phyloP scores from a whole-genome alignment of 805 yeast species.

The Saturnispora sekii region DNA sequence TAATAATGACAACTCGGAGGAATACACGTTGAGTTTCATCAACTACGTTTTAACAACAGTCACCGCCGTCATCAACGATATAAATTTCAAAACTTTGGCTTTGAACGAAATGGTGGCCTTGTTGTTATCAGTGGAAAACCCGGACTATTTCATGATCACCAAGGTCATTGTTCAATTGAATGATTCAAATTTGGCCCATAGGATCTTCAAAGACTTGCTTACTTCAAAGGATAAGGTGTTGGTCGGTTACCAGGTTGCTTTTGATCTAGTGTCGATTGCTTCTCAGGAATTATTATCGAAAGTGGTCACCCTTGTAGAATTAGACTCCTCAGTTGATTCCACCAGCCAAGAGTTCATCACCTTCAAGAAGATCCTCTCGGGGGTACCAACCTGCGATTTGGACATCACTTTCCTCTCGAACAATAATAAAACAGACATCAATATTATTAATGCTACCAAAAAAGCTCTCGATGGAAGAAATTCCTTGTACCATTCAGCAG shows the following conservation, averaged over 20 bases:
- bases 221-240: conserved; percentile 31
- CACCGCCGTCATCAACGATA: conserved; percentile 47
- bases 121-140: conserved; percentile 45
- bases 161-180: conserved; percentile 85
- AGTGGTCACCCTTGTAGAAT: conserved; percentile 33
- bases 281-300: conserved; percentile 75
- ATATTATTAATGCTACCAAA: conserved; percentile 74
- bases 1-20: conserved; percentile 36
- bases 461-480: conserved; percentile 78
- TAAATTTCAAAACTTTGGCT: conserved; percentile 56
- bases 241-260: conserved; percentile 87
- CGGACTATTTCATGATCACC: conserved; percentile 77
- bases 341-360: conserved; percentile 17
- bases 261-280: conserved; percentile 86
- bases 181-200: conserved; percentile 59
- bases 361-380: conserved; percentile 65
- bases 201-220: conserved; percentile 55
- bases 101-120: conserved; percentile 54
- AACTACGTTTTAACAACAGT: conserved; percentile 71
- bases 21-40: conserved; percentile 43
- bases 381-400: conserved; percentile 89
- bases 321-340: conserved; percentile 21
- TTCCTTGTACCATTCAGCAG: conserved; percentile 92
- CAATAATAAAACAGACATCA: conserved; percentile 79
- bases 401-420: conserved; percentile 80